Percentiles rank a stretch among this genome's conserved stretches.
Conservation (phyloP, 148 eudicot species). For the Vaccinium corymbosum region DNA sequence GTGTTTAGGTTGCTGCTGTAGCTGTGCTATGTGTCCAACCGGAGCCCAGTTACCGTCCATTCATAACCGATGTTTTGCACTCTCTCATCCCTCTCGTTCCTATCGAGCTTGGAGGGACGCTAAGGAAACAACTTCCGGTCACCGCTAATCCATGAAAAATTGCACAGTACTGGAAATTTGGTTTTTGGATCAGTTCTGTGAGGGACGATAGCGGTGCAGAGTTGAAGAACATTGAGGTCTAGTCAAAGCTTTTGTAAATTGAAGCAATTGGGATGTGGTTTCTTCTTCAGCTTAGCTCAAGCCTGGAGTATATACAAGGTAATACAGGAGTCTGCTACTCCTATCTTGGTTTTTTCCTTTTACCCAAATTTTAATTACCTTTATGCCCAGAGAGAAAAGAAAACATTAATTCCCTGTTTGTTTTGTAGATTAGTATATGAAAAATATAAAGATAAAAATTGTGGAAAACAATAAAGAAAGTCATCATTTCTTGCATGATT, state of each 20-base stretch:
- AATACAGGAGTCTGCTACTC: background rate
- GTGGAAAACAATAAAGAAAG: background rate
- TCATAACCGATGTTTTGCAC: conserved; percentile 84
- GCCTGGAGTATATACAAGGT: background rate
- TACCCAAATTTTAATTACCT: background rate
- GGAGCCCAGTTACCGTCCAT: conserved; percentile 89
- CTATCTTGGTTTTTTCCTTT: background rate
- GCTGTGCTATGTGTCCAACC: conserved; percentile 89
- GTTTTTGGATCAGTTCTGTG: background rate
- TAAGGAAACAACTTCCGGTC: background rate
- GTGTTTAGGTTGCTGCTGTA: conserved; percentile 78
- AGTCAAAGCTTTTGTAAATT: conserved; percentile 5
- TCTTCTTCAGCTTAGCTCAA: background rate
- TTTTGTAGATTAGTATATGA: background rate
- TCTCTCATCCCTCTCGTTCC: conserved; percentile 86
- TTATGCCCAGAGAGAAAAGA: background rate
- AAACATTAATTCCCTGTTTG: background rate
- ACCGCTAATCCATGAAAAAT: background rate
- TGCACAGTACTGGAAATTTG: background rate
- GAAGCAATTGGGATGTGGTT: conserved; percentile 5
- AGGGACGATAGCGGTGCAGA: background rate
- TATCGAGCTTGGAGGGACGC: conserved; percentile 74
- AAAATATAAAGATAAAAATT: background rate
- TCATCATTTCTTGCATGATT: background rate
- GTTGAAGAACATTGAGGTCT: background rate